A percentile compares a stretch with the other conserved stretches of the same genome.
These are phyloP conservation scores for Aureobasidium melanogenum DNA, from an alignment of 2,329 filamentous ascomycete species.

Conservation along the genomic window DNA sequence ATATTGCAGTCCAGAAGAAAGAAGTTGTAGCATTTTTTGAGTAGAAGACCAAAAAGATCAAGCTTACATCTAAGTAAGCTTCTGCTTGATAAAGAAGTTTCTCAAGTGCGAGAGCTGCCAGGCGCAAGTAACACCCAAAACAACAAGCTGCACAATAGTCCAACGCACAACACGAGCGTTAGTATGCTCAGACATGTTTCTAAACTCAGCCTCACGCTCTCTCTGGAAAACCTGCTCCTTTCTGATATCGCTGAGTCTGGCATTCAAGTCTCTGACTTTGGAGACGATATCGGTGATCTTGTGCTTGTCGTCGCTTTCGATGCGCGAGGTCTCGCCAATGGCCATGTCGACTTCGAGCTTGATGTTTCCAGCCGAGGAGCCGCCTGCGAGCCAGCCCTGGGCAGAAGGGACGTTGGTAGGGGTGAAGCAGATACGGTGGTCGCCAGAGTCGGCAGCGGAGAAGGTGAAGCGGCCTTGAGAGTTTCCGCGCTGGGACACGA, in stretches of 20 bases:
- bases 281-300: slow-evolving; percentile 86
- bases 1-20: not conserved
- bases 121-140: slow-evolving; percentile 80
- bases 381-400: slow-evolving; percentile 61
- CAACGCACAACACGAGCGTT: slow-evolving; percentile 88
- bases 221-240: slow-evolving; percentile 95
- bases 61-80: slow-evolving; percentile 71
- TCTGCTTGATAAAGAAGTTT: slow-evolving; percentile 99
- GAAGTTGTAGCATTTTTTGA: not conserved
- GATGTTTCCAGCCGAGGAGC: slow-evolving; percentile 63
- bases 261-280: slow-evolving; percentile 83
- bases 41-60: not conserved
- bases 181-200: slow-evolving; percentile 91
- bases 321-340: slow-evolving; percentile 88
- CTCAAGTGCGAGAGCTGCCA: slow-evolving; percentile 96
- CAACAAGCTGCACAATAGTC: slow-evolving; percentile 81
- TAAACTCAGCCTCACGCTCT: slow-evolving; percentile 94
- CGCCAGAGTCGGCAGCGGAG: slow-evolving; percentile 85
- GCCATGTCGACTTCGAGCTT: slow-evolving; percentile 81
- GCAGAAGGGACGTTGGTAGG: slow-evolving; percentile 64
- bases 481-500: slow-evolving; percentile 76
- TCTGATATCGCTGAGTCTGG: slow-evolving; percentile 75
- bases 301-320: slow-evolving; percentile 86
- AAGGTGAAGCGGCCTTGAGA: slow-evolving; percentile 84
- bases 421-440: slow-evolving; percentile 92